Evolutionary conservation across 257 asterid species (phyloP), one percentile per base, ranked within the genome.

Genomic region (Przewalskia tangutica): DNA sequence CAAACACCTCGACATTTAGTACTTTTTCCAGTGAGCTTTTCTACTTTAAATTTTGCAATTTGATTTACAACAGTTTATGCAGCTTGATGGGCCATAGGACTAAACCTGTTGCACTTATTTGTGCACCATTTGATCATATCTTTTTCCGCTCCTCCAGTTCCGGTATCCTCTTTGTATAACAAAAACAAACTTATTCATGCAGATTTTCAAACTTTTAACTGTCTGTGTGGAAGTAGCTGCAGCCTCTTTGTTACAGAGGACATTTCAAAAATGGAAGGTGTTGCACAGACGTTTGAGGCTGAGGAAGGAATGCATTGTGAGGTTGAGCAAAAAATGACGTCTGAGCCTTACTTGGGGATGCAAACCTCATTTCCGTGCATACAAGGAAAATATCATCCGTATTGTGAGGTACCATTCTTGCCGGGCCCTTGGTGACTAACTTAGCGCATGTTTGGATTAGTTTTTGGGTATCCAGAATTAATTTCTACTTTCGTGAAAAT

Each of bases 251-350:
- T 83, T 59, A 85, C 84, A 8, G 85, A 78, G 51, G 85, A 86
- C 62, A 40, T 85, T 12, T 46, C 40, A 44, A 75, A 83, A 75
- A 85, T 86, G 91, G 88, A 84, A 80, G 71, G 50, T 17, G 75
- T 68, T 3, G 91, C 89, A 34, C 78, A 81, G 81, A 68, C 20
- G 81, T 88, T 88, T 32, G 86, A 84, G 81, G 54, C 59, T 55
- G 89, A 68, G 40, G 84, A 82, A 83, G 85, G 55, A 54, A 70
- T 86, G 16, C 67, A 5, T 11, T 11, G 11, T 8, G 81, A 81
- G 63, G 89, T 85, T 63, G 88, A 88, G 84, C 71, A 68, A 50
- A 81, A 81, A 83, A 79, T 88, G 83, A 83, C 71, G 17, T 44
- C 51, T 48, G 20, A 65, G 3, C 80, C 81, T 78, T 67, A 63